Evolutionary conservation across 495 filamentous ascomycete genomes (phyloP).

Genomic region (Penicillium malachiteum): DNA sequence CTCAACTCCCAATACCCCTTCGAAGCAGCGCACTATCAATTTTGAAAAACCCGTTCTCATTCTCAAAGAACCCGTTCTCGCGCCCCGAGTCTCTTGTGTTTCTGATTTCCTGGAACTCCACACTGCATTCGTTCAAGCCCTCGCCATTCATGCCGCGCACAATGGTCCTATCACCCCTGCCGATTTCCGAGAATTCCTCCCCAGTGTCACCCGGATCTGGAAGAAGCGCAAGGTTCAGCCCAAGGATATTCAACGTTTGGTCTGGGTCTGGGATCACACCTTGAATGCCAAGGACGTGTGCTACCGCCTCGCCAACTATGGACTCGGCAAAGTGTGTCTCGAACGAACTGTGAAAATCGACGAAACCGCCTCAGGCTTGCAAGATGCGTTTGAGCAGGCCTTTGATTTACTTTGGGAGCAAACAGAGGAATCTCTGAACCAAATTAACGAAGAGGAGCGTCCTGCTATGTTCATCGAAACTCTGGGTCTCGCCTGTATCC

Average conservation of each 20-base stretch:
- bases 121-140: slow-evolving; percentile 38
- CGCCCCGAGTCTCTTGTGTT: slow-evolving; percentile 31
- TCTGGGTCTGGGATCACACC: slow-evolving; percentile 42
- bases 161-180: slow-evolving; percentile 36
- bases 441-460: slow-evolving; percentile 25
- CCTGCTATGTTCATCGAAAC: slow-evolving; percentile 27
- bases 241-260: slow-evolving; percentile 43
- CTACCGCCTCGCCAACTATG: slow-evolving; percentile 45
- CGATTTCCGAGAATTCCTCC: slow-evolving; percentile 42
- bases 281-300: slow-evolving; percentile 18
- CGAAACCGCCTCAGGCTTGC: slow-evolving; percentile 28
- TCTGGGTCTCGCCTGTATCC: slow-evolving; percentile 35
- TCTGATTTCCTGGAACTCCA: slow-evolving; percentile 39
- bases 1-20: slow-evolving; percentile 27
- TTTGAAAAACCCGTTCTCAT: slow-evolving; percentile 14
- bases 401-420: slow-evolving; percentile 43
- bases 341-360: slow-evolving; percentile 22
- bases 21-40: slow-evolving; percentile 32
- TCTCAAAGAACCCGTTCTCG: slow-evolving; percentile 13
- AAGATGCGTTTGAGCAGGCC: slow-evolving; percentile 38
- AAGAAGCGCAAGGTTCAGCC: slow-evolving; percentile 47
- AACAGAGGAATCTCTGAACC: slow-evolving; percentile 29
- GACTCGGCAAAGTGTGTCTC: slow-evolving; percentile 42
- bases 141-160: slow-evolving; percentile 43
- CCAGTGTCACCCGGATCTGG: slow-evolving; percentile 43